Evolutionary conservation across 768 basidiomycete genomes (phyloP).

Genomic region (Filobasidium floriforme): DNA sequence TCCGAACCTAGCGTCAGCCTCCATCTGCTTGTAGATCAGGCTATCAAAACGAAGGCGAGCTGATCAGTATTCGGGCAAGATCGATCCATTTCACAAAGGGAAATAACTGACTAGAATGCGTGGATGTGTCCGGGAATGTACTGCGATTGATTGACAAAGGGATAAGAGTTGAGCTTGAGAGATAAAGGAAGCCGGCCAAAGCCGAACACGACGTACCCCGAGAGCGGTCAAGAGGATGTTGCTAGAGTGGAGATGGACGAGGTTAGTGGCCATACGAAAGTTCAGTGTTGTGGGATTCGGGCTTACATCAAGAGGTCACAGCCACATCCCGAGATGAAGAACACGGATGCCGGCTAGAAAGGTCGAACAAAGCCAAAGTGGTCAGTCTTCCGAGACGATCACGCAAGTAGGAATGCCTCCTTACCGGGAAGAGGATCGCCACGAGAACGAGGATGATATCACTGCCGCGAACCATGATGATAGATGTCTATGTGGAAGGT

Average conservation of each 20-base stretch:
- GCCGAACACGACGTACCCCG: conserved; percentile 2
- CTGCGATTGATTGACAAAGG: conserved; percentile 5
- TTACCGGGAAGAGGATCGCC: conserved; percentile 41
- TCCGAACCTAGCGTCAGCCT: conserved; percentile 39
- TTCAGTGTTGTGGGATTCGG: not conserved
- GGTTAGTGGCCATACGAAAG: not conserved
- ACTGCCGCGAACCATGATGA: conserved; percentile 34
- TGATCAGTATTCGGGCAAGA: not conserved
- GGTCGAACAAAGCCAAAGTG: conserved; percentile 15
- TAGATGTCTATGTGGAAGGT: not conserved
- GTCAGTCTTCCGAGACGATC: not conserved
- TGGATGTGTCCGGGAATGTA: conserved; percentile 37
- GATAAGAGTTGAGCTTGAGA: not conserved
- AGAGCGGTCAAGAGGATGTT: conserved; percentile 21
- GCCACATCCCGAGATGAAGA: conserved; percentile 38
- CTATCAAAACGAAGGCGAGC: no score
- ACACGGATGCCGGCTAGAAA: conserved; percentile 16
- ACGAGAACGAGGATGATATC: conserved; percentile 42
- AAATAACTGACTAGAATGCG: conserved; percentile 34
- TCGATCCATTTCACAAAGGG: no score
- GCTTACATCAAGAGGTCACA: conserved; percentile 39
- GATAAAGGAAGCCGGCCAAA: conserved; percentile 2
- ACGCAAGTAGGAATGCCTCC: conserved; percentile 13
- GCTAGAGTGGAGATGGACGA: conserved; percentile 2
- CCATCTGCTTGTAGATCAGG: conserved; percentile 35